Conservation (phyloP, 176 grass and related monocot species). For the Eleusine indica region DNA sequence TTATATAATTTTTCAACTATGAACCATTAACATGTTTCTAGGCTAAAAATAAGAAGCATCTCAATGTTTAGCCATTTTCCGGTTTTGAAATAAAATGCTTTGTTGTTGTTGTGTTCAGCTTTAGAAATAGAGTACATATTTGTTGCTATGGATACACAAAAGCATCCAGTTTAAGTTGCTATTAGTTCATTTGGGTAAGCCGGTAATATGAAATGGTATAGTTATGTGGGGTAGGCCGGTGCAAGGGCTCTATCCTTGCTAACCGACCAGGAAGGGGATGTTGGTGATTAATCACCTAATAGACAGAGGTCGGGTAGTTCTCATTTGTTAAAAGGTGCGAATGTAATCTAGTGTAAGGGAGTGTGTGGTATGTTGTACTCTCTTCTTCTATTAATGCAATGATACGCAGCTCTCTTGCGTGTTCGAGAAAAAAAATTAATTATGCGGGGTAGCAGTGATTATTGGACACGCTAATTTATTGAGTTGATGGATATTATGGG, state of each 20-base stretch:
- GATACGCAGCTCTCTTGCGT: no score
- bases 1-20: neutral
- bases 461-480: neutral
- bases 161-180: neutral
- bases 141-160: constrained; percentile 14
- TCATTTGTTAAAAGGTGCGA: no score
- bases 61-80: constrained; percentile 5
- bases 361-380: no score
- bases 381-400: no score
- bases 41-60: neutral
- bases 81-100: neutral
- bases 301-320: no score
- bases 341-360: no score
- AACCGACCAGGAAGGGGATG: no score
- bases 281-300: no score
- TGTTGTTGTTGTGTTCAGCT: no score
- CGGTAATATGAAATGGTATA: neutral
- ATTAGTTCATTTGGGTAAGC: neutral
- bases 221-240: neutral
- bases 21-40: neutral
- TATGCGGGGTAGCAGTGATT: neutral
- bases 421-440: neutral
- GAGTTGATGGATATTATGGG: neutral
- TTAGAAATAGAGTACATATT: constrained; percentile 17
- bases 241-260: no score